Base-by-base conservation (phyloP, 1,284 basidiomycete species). In the Ustilago sp. region DNA sequence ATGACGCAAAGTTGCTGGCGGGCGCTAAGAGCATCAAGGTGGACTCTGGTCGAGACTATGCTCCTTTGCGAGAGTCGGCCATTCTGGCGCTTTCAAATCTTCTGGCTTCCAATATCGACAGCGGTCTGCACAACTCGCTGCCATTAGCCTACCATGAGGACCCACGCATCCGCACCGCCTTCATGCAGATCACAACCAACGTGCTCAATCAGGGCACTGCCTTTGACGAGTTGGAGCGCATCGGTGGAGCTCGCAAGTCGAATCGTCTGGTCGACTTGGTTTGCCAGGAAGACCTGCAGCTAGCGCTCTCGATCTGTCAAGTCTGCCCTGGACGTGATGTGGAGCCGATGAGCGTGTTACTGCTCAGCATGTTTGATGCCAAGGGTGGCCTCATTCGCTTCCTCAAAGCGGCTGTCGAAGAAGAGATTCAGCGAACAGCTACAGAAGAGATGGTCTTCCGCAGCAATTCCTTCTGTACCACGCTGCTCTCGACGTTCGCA, bases 111-210 rank as follows among this genome's bases (percentile, higher is more conserved):
- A 97, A 96, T 83, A 92, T 93, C 36, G 93, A 96, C 81, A 92
- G 91, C 74, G 94, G 94, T 13, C 90, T 96, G 79, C 94, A 95
- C 86, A 93, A 94, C 85, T 94, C 93, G 81, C 89, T 96, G 34
- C 88, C 91, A 2, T 87, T 93, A 63, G 93, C 92, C 3, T 95
- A 94, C 80, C 92, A 94, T 80, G 87, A 89, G 34, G 92, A 95
- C 81, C 88, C 89, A 17, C 87, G 90, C 34, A 92, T 93, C 81
- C 90, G 94, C 41, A 89, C 90, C 3, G 93, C 94, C 31, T 96
- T 95, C 83, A 91, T 94, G 60, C 91, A 93, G 82, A 91, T 95
- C n/a, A 93, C 95, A 86, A 91, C 93, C 54, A 90, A 92, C 55
- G 93, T 95, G 4, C 89, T 97, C 58, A 90, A 91, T 15, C 91